phyloP scores from a whole-genome alignment of 139 green algal genomes.

The Pleodorina starrii region DNA sequence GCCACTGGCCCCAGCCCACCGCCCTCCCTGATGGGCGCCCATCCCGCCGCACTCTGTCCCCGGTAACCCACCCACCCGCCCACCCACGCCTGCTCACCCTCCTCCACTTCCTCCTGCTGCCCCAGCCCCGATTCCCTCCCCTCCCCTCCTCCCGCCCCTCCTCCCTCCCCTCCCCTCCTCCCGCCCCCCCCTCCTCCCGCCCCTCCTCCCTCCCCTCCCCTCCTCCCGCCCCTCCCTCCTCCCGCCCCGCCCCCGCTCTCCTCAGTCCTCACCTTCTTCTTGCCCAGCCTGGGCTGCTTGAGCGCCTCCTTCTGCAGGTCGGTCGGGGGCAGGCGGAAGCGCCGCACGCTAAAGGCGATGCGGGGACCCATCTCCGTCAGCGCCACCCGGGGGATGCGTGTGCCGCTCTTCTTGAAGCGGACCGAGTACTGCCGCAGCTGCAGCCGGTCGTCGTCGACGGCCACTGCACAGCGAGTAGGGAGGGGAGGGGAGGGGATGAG shows the following conservation, averaged over 20 bases:
- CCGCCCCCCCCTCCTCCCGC: too few species aligned
- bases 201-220: neutral
- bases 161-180: neutral
- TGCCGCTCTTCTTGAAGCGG: constrained; percentile 84
- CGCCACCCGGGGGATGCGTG: constrained; percentile 79
- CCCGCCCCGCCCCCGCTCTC: too few species aligned
- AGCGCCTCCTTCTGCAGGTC: constrained; percentile 91
- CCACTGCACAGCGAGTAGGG: constrained; percentile 18
- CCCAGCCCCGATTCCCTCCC: too few species aligned
- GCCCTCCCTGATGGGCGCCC: too few species aligned
- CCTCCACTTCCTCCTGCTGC: too few species aligned
- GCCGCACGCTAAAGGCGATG: constrained; percentile 84
- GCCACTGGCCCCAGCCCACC: too few species aligned
- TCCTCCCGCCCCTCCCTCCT: neutral
- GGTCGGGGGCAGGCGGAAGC: constrained; percentile 67
- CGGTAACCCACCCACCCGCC: too few species aligned
- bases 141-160: too few species aligned
- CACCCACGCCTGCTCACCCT: too few species aligned
- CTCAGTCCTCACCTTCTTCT: constrained; percentile 81
- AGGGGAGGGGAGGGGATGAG: neutral
- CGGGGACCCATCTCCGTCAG: constrained; percentile 89
- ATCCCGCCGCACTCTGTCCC: too few species aligned
- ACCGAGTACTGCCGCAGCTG: constrained; percentile 86
- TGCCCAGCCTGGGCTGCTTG: constrained; percentile 74
- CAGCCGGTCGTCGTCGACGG: constrained; percentile 57